These are phyloP conservation scores for Fusarium beomiforme DNA, from an alignment of 2,329 filamentous ascomycete genomes.

Conservation along the genomic window DNA sequence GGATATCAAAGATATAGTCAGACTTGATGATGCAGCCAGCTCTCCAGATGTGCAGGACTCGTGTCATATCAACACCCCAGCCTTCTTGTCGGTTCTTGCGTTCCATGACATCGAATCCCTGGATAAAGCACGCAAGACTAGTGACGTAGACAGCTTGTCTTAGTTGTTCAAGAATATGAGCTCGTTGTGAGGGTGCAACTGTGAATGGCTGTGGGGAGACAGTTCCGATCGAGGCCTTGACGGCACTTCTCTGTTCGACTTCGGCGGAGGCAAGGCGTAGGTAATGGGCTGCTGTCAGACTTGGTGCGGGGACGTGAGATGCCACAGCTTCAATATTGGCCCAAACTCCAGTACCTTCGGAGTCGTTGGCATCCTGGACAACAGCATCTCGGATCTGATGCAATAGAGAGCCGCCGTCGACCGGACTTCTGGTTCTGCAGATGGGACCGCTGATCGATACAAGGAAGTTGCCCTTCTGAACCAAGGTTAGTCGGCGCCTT, in stretches of 20 bases:
- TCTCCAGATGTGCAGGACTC: constrained; percentile 71
- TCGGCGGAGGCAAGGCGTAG: constrained; percentile 72
- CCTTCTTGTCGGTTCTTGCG: constrained; percentile 65
- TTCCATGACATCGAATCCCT: constrained; percentile 73
- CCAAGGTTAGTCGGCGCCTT: neutral
- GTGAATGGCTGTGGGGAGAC: neutral
- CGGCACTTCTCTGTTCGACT: constrained; percentile 62
- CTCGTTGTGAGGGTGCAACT: neutral
- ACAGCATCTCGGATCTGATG: constrained; percentile 74
- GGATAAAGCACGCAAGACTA: constrained; percentile 70
- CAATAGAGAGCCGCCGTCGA: constrained; percentile 61
- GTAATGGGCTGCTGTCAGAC: constrained; percentile 70
- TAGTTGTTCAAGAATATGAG: constrained; percentile 63
- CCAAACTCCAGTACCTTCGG: constrained; percentile 75
- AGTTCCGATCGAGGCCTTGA: constrained; percentile 46
- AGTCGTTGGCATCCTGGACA: constrained; percentile 73
- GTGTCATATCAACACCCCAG: constrained; percentile 66
- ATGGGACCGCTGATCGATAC: constrained; percentile 71
- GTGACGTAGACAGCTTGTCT: constrained; percentile 69
- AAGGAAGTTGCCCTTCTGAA: constrained; percentile 63
- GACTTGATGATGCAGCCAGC: constrained; percentile 77
- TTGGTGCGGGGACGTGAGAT: constrained; percentile 71
- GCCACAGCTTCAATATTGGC: constrained; percentile 69
- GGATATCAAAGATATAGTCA: constrained; percentile 70
- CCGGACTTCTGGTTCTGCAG: constrained; percentile 58